Base-by-base conservation (phyloP, 176 grass and related monocot genomes). In the Phoenix dactylifera region DNA sequence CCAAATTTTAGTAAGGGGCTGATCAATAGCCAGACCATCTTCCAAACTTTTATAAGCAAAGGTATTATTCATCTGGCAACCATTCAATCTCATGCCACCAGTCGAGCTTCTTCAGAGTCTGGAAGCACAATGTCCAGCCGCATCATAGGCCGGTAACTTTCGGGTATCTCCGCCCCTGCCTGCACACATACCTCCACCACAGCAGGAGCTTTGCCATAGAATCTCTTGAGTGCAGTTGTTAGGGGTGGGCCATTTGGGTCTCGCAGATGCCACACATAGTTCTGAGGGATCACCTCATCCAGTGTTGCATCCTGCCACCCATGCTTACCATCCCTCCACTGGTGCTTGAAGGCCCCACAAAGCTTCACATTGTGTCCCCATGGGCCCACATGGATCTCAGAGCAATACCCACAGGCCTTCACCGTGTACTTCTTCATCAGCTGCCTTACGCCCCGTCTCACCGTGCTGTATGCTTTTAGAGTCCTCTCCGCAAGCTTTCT, bases 311-410 rank as follows among this genome's bases (percentile, higher is more conserved):
- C 93, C 63, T 97, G 93, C 93, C 93, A 97, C 48, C 92, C 92
- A 3, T 91, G 87, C 55, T 97, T 97, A 18, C 93, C 93, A 1
- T 97, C 87, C 17, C 84, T 71, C 87, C 87, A 91, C 55, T 97
- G 93, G 72, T 97, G 93, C 76, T 91, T 97, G 83, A 88, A 96
- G 59, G 87, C 87, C 18, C 93, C 87, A 0, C 93, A 91, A 48
- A 87, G 85, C 71, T 97, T 97, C 54, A 69, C 87, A 75, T 97
- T 85, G 63, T 97, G 87, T 12, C 87, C 87, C 28, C 87, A 91
- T 49, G 87, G 87, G n/a, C 93, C 87, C 3, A 90, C 72, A 5
- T 96, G 86, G 30, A 96, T 83, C 69, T 96, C 92, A 16, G 91
- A 87, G 72, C 92, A 90, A 71, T 90, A 90, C 20, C 86, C 92